Evolutionary conservation across 2,329 filamentous ascomycete species (phyloP), one percentile per base, ranked within the genome.

Genomic region (Neonectria neomacrospora): DNA sequence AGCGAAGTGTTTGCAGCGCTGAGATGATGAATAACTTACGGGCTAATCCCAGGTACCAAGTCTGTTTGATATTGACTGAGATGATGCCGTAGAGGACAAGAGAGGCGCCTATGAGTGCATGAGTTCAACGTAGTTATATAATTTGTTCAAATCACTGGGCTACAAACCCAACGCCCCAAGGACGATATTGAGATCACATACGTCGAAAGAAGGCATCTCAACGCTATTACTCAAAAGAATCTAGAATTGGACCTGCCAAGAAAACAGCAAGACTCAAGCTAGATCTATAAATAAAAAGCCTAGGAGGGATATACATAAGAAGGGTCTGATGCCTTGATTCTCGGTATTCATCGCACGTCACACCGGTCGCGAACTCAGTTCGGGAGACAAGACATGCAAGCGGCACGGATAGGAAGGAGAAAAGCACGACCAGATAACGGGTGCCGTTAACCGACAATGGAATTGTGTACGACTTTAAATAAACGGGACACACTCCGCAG

Each of bases 31-130:
- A 11, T 58, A 44, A 76, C 82, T 72, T 72, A 85, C 83, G 71
- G 23, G 85, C 85, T 77, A 86, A 84, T 18, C 85, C 85, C 5
- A 87, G 76, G 66, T 85, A 86, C 83, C 83, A 86, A 34, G 75
- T 74, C 52, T 79, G 78, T 74, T 86, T 86, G 66, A 87, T 80
- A 72, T 85, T 82, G 23, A 84, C 80, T 1, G 85, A 85, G 6
- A 84, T 76, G 55, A 86, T 67, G 47, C 84, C 84, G 68, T 82
- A 86, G 5, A 80, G 55, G 1, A 85, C 71, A 22, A 80, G 82
- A 69, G 85, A 86, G 9, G 76, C 74, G 50, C 84, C 83, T 81
- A 3, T 2, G 5, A 12, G 2, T 14, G 12, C 8, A 39, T 62
- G 7, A 62, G 60, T 22, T 20, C n/a, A 32, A 6, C 18, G 7